Evolutionary conservation across 129 eudicot genomes (phyloP).

Genomic region (Glebionis coronaria): DNA sequence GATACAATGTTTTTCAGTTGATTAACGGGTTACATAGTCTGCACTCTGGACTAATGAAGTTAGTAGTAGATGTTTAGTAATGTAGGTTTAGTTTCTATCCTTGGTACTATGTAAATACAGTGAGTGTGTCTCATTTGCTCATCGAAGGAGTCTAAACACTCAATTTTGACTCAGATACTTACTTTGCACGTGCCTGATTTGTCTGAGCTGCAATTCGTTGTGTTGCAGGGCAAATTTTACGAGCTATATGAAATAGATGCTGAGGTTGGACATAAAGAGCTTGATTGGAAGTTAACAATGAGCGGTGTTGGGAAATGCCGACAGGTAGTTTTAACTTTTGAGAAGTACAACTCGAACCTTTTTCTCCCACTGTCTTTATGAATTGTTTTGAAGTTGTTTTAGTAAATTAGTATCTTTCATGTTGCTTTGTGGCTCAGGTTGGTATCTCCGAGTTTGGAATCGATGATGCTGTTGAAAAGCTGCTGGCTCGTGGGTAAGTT

Average conservation of each 20-base stretch:
- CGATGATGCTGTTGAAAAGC: too few species aligned
- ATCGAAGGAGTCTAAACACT: too few species aligned
- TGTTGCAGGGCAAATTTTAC: constrained; percentile 76
- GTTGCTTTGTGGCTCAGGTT: too few species aligned
- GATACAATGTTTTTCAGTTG: constrained; percentile 11
- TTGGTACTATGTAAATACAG: constrained; percentile 5
- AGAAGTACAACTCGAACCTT: not conserved
- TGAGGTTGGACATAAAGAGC: constrained; percentile 96
- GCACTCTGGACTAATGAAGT: not conserved
- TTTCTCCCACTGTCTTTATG: not conserved
- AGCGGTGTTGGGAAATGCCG: constrained; percentile 99
- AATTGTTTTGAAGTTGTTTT: constrained; percentile 2
- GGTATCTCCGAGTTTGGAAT: too few species aligned
- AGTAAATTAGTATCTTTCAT: constrained; percentile 10
- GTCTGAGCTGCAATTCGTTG: constrained; percentile 17
- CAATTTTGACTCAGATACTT: not conserved
- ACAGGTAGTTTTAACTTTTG: too few species aligned
- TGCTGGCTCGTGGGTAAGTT: too few species aligned
- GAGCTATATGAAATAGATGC: constrained; percentile 97
- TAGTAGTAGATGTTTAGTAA: not conserved
- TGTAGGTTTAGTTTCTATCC: not conserved
- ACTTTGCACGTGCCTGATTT: constrained; percentile 19
- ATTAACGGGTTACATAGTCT: not conserved
- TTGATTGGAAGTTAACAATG: constrained; percentile 86
- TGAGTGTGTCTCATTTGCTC: not conserved